A percentile compares a stretch with the other conserved stretches of the same genome.
These are phyloP conservation scores for Alternaria sp. DNA, from an alignment of 2,329 filamentous ascomycete species.

Conservation along the genomic window DNA sequence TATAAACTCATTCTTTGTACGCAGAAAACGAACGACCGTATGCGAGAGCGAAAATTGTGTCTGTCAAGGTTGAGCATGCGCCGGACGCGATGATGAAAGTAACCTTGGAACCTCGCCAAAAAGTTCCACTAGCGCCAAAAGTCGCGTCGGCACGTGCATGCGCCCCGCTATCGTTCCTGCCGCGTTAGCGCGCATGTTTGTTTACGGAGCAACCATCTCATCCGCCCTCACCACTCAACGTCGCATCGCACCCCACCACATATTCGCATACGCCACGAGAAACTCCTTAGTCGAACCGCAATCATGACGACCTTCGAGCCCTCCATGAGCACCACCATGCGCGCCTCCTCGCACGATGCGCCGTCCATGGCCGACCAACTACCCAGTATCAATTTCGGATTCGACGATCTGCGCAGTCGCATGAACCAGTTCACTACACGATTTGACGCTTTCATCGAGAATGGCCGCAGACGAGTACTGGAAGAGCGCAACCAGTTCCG, in stretches of 20 bases:
- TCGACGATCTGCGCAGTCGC: constrained; percentile 91
- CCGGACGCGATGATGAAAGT: constrained; percentile 10
- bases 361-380: constrained; percentile 78
- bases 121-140: constrained; percentile 30
- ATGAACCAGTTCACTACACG: constrained; percentile 91
- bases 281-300: constrained; percentile 21
- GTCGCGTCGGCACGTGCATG: constrained; percentile 39
- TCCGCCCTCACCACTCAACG: constrained; percentile 9
- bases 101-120: constrained; percentile 8
- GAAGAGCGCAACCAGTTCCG: constrained; percentile 95
- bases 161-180: constrained; percentile 10
- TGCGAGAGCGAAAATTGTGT: neutral
- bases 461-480: constrained; percentile 84
- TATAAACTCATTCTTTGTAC: constrained; percentile 33
- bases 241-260: constrained; percentile 27
- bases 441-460: constrained; percentile 94
- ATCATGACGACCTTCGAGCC: constrained; percentile 70
- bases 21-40: neutral
- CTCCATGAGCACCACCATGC: constrained; percentile 70
- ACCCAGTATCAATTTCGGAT: constrained; percentile 91
- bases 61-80: neutral
- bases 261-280: neutral
- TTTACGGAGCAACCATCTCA: constrained; percentile 40
- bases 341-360: constrained; percentile 63
- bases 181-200: constrained; percentile 24